Conservation (phyloP, 2,329 filamentous ascomycete genomes). For the Pseudogymnoascus destructans region DNA sequence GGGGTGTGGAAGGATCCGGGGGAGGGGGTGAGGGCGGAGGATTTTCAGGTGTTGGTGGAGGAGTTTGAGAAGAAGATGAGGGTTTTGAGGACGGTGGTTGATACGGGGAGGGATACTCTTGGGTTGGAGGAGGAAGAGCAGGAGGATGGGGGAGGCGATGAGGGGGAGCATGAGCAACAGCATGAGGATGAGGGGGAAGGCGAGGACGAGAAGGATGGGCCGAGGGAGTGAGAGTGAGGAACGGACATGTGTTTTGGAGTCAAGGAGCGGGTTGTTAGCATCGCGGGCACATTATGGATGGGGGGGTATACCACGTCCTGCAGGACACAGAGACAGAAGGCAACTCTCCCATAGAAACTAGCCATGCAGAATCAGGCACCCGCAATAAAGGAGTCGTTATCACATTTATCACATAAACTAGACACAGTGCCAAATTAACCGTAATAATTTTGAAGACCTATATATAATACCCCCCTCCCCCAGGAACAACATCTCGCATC, state of each 20-base stretch:
- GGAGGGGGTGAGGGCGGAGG: conserved; percentile 27
- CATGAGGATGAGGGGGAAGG: background rate
- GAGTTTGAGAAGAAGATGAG: conserved; percentile 46
- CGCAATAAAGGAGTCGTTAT: background rate
- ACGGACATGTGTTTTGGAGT: background rate
- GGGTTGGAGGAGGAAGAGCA: conserved; percentile 18
- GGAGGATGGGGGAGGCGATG: background rate
- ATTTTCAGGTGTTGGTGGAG: conserved; percentile 38
- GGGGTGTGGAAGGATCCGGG: conserved; percentile 3
- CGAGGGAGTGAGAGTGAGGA: background rate
- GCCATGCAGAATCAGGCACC: background rate
- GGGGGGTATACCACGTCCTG: background rate
- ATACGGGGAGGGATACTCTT: conserved; percentile 26
- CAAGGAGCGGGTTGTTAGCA: background rate
- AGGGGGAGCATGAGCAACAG: background rate
- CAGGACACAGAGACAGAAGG: background rate
- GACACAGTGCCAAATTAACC: background rate
- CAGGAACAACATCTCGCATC: background rate
- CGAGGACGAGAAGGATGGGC: background rate
- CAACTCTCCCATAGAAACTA: background rate
- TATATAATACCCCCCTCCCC: background rate
- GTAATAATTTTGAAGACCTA: conserved; percentile 6
- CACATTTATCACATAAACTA: background rate
- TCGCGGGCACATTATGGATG: background rate
- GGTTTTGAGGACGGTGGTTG: conserved; percentile 39